Percentiles rank a stretch among this genome's conserved stretches.
Evolutionary conservation across 139 green algal species (phyloP).

Genomic region (Coccomyxa sp.): DNA sequence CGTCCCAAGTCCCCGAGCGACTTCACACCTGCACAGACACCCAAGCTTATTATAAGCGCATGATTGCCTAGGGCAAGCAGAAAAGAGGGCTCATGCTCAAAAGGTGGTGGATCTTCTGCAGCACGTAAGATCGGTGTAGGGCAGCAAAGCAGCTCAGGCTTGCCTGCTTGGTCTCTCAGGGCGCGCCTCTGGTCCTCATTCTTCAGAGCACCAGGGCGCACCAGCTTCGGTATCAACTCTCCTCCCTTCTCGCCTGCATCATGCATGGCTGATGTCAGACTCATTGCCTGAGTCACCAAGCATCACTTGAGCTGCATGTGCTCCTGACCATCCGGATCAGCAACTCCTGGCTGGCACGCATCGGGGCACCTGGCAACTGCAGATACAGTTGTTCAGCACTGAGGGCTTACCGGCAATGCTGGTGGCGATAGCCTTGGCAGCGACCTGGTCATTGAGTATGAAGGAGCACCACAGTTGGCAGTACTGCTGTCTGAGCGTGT

Average conservation of each 20-base stretch:
- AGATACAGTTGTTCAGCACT: not conserved
- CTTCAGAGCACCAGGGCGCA: constrained; percentile 46
- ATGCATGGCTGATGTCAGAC: no score
- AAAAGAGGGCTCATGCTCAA: not conserved
- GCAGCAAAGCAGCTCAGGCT: not conserved
- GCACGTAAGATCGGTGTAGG: no score
- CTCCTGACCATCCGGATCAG: no score
- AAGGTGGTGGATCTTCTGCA: not conserved
- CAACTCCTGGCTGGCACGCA: not conserved
- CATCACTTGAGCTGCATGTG: no score
- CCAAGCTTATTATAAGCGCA: not conserved
- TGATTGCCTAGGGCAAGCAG: not conserved
- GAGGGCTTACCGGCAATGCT: constrained; percentile 5
- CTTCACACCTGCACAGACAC: not conserved
- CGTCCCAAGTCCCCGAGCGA: not conserved
- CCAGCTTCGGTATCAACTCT: constrained; percentile 58
- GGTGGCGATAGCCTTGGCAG: constrained; percentile 6
- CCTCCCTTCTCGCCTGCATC: constrained; percentile 40
- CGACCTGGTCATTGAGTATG: constrained; percentile 17
- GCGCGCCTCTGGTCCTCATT: constrained; percentile 2
- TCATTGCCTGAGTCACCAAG: no score
- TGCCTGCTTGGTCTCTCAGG: not conserved
- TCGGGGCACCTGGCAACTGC: not conserved
- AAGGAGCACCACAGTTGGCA: constrained; percentile 70
- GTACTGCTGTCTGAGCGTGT: constrained; percentile 56